Evolutionary conservation across 78 protist genomes (phyloP), one percentile per base, ranked within the genome.

Genomic region (Dictyostelium purpureum): DNA sequence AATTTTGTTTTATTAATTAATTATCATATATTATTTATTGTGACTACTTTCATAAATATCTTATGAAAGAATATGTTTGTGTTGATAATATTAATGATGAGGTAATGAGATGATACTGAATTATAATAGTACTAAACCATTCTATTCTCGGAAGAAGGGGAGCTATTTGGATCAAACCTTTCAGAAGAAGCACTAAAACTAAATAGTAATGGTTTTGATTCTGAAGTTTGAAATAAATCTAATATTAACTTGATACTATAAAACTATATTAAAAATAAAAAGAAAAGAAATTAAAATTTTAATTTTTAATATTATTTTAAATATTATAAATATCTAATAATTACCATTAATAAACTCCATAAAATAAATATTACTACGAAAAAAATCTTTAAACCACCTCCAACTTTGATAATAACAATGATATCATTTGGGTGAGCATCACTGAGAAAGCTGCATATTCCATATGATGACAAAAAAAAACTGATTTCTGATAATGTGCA

Each of bases 291-390:
- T n/a, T n/a, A n/a, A n/a, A n/a, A n/a, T n/a, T n/a, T n/a, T n/a
- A n/a, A n/a, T n/a, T n/a, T n/a, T n/a, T n/a, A n/a, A n/a, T n/a
- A n/a, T n/a, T n/a, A n/a, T n/a, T n/a, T n/a, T n/a, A n/a, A n/a
- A n/a, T n/a, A n/a, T n/a, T n/a, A n/a, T n/a, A n/a, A n/a, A n/a
- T n/a, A n/a, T n/a, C n/a, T n/a, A n/a, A n/a, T n/a, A n/a, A n/a
- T n/a, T n/a, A n/a, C n/a, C 91, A 77, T 59, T 42, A 35, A 35
- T 33, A 73, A 18, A 85, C 91, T 85, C 91, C 91, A 85, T 18
- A 73, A 16, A 24, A 49, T 26, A 63, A 45, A 85, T 21, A 51
- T 57, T n/a, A 59, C 24, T 5, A 63, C 12, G 7, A 85, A 12
- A 4, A 85, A 2, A 31, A 73, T 43, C 51, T 63, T 85, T 18